Conservation (phyloP, 345 rosid genomes). For the Pugionium cornutum region DNA sequence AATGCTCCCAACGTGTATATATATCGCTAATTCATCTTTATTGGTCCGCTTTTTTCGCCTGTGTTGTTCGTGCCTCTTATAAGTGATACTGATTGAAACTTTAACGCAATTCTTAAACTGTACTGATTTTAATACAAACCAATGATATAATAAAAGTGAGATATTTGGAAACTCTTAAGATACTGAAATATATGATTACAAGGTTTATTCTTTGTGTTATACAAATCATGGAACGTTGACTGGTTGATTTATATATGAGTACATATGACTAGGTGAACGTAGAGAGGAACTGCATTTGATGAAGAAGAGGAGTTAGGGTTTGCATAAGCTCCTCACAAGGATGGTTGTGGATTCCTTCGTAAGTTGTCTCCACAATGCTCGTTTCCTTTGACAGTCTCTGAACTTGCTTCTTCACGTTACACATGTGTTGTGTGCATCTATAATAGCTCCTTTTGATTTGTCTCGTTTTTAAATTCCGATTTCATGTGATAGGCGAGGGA, state of each 20-base stretch:
- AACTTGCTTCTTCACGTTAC: slow-evolving; percentile 82
- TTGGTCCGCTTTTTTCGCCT: too few species aligned
- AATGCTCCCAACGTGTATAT: too few species aligned
- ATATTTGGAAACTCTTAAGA: background rate
- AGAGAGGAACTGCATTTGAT: slow-evolving; percentile 68
- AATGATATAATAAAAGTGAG: background rate
- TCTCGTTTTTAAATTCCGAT: slow-evolving; percentile 2
- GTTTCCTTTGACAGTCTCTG: slow-evolving; percentile 70
- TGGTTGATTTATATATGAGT: background rate
- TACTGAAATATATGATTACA: background rate
- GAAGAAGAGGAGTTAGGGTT: slow-evolving; percentile 74
- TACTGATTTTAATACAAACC: too few species aligned
- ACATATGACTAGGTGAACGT: background rate
- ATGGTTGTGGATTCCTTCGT: slow-evolving; percentile 76
- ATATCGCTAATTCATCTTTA: too few species aligned
- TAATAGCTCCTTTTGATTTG: slow-evolving; percentile 58
- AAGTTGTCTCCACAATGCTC: slow-evolving; percentile 72
- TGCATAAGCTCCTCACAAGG: slow-evolving; percentile 81
- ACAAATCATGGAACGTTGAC: background rate
- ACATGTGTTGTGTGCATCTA: slow-evolving; percentile 78
- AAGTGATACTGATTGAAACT: too few species aligned
- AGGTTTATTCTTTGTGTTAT: background rate
- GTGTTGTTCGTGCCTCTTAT: too few species aligned
- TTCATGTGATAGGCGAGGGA: background rate
- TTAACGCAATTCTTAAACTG: too few species aligned